Evolutionary conservation across 805 yeast genomes (phyloP), one percentile per base, ranked within the genome.

Genomic region (Maudiozyma turicensis): DNA sequence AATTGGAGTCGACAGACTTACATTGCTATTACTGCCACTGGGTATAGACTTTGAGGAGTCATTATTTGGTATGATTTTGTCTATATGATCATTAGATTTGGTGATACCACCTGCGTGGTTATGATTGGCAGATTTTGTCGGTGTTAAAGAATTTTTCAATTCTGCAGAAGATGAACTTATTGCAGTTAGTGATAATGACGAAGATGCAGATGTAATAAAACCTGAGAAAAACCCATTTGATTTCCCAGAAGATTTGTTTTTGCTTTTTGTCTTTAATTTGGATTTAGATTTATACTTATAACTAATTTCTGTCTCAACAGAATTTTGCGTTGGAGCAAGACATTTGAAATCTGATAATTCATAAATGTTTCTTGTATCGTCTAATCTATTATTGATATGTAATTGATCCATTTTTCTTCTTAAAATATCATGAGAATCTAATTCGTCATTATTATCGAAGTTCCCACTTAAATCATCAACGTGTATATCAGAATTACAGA

Each of bases 371-470:
- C 38, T 10, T 6, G 40, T 10, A 42, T 50, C 50, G 31, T 52
- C 49, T 4, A 54, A 48, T 43, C 63, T 58, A 40, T 63, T 61
- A 37, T 52, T 55, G 26, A 59, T 52, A 44, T 62, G 65, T 29
- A 65, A 40, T 44, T 65, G 67, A 47, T 59, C 56, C 50, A 65
- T 43, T 50, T 65, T 65, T 43, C 63, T 55, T 29, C 55, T 49
- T 31, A 63, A 44, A 14, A 63, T 55, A 20, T 61, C 64, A 29
- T 52, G 54, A 4, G 63, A 55, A 41, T 58, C 55, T 33, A 63
- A 41, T 34, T 54, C 55, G 4, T 55, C 46, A 29, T 52, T 48
- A 28, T 52, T 54, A 46, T 56, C 61, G 9, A 58, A 47, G 3
- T 62, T 51, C 8, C 67, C 67, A 46, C 59, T 56, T 9, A 63